Percentiles rank a stretch among this genome's conserved stretches.
Evolutionary conservation across 2,329 filamentous ascomycete genomes (phyloP).

Genomic region (Calonectria naviculata): DNA sequence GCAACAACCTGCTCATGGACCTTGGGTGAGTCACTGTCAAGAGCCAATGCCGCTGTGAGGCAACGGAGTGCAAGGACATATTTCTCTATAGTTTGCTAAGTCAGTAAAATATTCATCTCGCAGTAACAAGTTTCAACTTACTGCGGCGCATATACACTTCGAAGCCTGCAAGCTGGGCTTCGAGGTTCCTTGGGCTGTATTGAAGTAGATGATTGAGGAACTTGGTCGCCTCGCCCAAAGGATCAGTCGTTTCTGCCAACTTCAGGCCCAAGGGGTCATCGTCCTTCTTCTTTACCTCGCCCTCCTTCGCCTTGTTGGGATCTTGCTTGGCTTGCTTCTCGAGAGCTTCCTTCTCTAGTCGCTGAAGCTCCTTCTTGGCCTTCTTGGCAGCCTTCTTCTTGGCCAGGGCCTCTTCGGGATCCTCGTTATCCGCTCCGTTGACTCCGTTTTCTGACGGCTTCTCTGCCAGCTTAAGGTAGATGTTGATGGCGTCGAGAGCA

Average conservation of each 20-base stretch:
- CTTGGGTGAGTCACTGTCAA: slow-evolving; percentile 76
- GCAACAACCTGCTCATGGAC: slow-evolving; percentile 81
- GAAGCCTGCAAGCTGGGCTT: slow-evolving; percentile 87
- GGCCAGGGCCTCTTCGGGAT: slow-evolving; percentile 71
- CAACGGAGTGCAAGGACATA: slow-evolving; percentile 89
- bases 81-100: slow-evolving; percentile 69
- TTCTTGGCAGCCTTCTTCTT: slow-evolving; percentile 92
- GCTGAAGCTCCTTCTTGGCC: slow-evolving; percentile 78
- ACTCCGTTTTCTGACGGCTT: slow-evolving; percentile 74
- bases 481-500: slow-evolving; percentile 81
- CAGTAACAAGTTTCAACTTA: slow-evolving; percentile 59
- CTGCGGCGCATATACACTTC: slow-evolving; percentile 88
- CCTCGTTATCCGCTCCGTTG: slow-evolving; percentile 64
- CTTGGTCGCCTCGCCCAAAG: slow-evolving; percentile 87
- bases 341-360: slow-evolving; percentile 79
- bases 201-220: slow-evolving; percentile 86
- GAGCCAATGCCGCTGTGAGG: slow-evolving; percentile 76
- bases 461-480: slow-evolving; percentile 85
- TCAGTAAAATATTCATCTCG: not conserved
- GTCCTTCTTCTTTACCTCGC: slow-evolving; percentile 86
- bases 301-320: slow-evolving; percentile 79
- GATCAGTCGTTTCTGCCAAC: slow-evolving; percentile 83
- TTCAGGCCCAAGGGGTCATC: slow-evolving; percentile 86
- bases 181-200: slow-evolving; percentile 81
- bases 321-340: slow-evolving; percentile 85